Evolutionary conservation across 805 yeast genomes (phyloP).

Genomic region (Clavispora asparagi): DNA sequence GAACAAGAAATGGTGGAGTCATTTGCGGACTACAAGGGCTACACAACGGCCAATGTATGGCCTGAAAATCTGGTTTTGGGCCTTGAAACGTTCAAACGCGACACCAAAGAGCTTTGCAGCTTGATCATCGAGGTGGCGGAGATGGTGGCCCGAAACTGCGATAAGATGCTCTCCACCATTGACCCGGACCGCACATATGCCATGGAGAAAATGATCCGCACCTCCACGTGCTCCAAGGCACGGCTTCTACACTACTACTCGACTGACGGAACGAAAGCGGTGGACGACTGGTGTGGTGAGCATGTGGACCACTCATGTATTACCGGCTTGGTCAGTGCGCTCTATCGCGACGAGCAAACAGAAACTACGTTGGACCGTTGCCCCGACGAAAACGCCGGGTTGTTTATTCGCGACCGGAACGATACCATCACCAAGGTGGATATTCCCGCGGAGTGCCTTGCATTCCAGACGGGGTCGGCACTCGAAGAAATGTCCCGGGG

Average conservation of each 20-base stretch:
- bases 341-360: constrained; percentile 40
- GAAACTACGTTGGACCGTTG: constrained; percentile 20
- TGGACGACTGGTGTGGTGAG: constrained; percentile 56
- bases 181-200: constrained; percentile 26
- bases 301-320: constrained; percentile 57
- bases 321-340: constrained; percentile 54
- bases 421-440: constrained; percentile 44
- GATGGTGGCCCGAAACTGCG: constrained; percentile 51
- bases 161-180: constrained; percentile 31
- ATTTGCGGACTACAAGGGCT: constrained; percentile 35
- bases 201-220: constrained; percentile 40
- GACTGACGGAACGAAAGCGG: constrained; percentile 5
- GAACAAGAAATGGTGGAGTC: constrained; percentile 22
- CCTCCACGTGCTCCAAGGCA: constrained; percentile 54
- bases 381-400: constrained; percentile 46
- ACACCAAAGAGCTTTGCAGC: constrained; percentile 35
- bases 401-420: constrained; percentile 44
- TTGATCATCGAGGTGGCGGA: constrained; percentile 46
- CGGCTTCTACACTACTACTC: constrained; percentile 54
- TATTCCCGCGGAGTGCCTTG: constrained; percentile 51
- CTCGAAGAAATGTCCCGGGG: constrained; percentile 46
- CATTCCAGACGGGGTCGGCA: constrained; percentile 59
- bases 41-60: constrained; percentile 51
- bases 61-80: constrained; percentile 26
- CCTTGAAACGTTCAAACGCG: constrained; percentile 28